Conservation (phyloP, 768 basidiomycete genomes). For the Termitomyces sp. region DNA sequence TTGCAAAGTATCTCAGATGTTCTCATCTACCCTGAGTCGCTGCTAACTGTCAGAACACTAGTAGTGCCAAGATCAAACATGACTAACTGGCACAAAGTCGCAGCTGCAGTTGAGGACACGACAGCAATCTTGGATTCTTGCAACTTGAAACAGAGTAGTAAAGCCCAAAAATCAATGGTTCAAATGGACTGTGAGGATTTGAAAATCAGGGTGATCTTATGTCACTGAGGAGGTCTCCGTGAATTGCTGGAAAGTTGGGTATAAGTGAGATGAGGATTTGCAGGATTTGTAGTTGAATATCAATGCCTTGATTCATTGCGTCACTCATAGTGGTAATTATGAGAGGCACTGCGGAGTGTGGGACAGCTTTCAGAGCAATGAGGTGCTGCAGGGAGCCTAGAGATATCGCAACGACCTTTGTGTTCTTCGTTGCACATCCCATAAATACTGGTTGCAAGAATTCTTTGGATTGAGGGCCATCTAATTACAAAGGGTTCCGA, state of each 20-base stretch:
- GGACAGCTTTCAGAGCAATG: slow-evolving; percentile 82
- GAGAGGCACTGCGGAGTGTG: slow-evolving; percentile 67
- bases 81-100: slow-evolving; percentile 90
- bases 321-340: slow-evolving; percentile 84
- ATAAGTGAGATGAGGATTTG: slow-evolving; percentile 90
- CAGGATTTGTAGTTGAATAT: slow-evolving; percentile 91
- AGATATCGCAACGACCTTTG: slow-evolving; percentile 91
- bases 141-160: slow-evolving; percentile 90
- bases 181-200: background rate
- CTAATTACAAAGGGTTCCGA: slow-evolving; percentile 25
- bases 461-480: slow-evolving; percentile 75
- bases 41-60: too few species aligned
- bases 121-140: slow-evolving; percentile 96
- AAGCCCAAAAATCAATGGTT: slow-evolving; percentile 45
- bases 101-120: slow-evolving; percentile 95
- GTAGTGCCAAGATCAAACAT: too few species aligned
- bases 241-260: slow-evolving; percentile 79
- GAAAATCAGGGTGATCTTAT: slow-evolving; percentile 30
- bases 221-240: slow-evolving; percentile 75
- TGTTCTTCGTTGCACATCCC: slow-evolving; percentile 89
- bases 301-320: slow-evolving; percentile 90
- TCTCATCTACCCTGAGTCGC: too few species aligned
- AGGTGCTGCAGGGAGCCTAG: slow-evolving; percentile 88
- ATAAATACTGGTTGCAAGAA: slow-evolving; percentile 86
- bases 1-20: too few species aligned